These are phyloP conservation scores for Nemania sp. DNA, from an alignment of 2,329 filamentous ascomycete species.

Conservation along the genomic window DNA sequence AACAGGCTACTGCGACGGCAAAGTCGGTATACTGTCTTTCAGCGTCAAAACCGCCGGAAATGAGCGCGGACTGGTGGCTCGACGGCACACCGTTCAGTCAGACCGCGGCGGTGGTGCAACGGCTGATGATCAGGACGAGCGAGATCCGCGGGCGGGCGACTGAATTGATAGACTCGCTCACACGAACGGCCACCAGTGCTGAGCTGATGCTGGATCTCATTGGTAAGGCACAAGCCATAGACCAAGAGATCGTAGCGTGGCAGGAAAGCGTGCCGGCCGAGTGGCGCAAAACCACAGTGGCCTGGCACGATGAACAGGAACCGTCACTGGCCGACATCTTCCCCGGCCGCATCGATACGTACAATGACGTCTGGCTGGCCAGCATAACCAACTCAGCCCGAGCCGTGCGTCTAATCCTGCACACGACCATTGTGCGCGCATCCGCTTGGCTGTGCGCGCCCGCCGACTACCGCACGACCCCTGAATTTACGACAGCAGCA, in stretches of 20 bases:
- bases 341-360: conserved; percentile 63
- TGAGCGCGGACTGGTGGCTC: conserved; percentile 64
- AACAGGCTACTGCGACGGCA: neutral
- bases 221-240: conserved; percentile 54
- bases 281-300: conserved; percentile 56
- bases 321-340: conserved; percentile 55
- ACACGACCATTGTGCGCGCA: conserved; percentile 60
- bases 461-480: conserved; percentile 64
- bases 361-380: conserved; percentile 61
- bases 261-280: conserved; percentile 52
- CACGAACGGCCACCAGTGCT: conserved; percentile 53
- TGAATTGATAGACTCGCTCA: conserved; percentile 49
- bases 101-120: conserved; percentile 52
- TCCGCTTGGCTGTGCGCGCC: conserved; percentile 63
- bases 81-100: conserved; percentile 54
- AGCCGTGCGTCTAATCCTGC: conserved; percentile 57
- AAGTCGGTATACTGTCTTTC: conserved; percentile 60
- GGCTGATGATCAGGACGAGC: conserved; percentile 56
- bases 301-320: conserved; percentile 60
- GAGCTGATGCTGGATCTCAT: conserved; percentile 56
- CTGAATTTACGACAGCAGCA: conserved; percentile 61
- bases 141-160: conserved; percentile 61
- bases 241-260: conserved; percentile 58
- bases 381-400: conserved; percentile 60
- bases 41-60: conserved; percentile 54